Conservation (phyloP, 805 yeast genomes). For the Starmerella sirachaensis region DNA sequence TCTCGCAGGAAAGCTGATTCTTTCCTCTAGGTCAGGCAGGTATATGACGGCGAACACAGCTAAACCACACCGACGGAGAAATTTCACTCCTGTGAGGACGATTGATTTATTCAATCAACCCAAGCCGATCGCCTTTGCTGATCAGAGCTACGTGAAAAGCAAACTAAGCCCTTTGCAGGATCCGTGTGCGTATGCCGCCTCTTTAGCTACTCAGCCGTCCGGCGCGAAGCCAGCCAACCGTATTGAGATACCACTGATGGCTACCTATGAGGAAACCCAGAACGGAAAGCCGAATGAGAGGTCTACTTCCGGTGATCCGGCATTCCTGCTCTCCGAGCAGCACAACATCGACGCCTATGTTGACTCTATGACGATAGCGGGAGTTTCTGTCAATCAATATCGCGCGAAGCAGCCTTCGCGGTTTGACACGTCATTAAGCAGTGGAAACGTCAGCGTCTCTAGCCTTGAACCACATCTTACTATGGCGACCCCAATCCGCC, state of each 20-base stretch:
- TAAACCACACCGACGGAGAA: conserved; percentile 2
- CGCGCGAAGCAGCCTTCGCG: conserved; percentile 7
- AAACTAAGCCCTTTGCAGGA: conserved; percentile 17
- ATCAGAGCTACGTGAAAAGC: conserved; percentile 24
- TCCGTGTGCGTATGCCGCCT: conserved; percentile 24
- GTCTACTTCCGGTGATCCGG: conserved; percentile 15
- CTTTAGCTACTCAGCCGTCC: conserved; percentile 21
- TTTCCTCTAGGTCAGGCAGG: not conserved
- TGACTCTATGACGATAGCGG: conserved; percentile 4
- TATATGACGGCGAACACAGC: conserved; percentile 3
- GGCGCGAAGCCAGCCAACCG: conserved; percentile 20
- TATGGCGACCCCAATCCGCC: conserved; percentile 11
- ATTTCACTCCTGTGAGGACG: conserved; percentile 10
- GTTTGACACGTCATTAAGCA: not conserved
- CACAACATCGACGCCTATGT: conserved; percentile 9
- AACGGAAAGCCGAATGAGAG: conserved; percentile 2
- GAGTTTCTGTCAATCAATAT: conserved; percentile 9
- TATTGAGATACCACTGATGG: conserved; percentile 20
- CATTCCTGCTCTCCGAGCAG: conserved; percentile 5
- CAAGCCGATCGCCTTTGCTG: conserved; percentile 24
- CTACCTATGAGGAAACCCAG: conserved; percentile 28
- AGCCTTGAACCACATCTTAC: not conserved
- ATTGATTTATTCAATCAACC: conserved; percentile 21
- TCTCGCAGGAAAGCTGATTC: no score
- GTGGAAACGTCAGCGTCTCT: not conserved